phyloP scores from a whole-genome alignment of 1,139 yeast genomes.

The Blastobotrys arbuscula region DNA sequence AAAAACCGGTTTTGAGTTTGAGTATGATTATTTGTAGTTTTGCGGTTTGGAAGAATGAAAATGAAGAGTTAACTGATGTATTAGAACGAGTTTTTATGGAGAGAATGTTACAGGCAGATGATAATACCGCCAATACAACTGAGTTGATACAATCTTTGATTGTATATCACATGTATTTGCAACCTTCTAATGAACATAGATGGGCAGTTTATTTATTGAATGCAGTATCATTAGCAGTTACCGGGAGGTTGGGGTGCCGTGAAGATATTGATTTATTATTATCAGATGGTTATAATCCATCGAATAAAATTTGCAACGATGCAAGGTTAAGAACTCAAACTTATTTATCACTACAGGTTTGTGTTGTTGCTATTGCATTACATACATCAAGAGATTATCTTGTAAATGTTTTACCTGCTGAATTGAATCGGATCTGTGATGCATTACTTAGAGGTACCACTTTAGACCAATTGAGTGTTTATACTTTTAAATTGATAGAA shows the following conservation, averaged over 20 bases:
- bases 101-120: neutral
- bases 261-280: conserved; percentile 3
- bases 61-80: neutral
- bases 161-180: conserved; percentile 10
- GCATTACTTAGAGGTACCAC: conserved; percentile 3
- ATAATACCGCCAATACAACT: neutral
- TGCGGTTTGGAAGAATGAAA: neutral
- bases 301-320: neutral
- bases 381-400: conserved; percentile 6
- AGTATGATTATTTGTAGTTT: conserved; percentile 8
- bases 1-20: conserved; percentile 4
- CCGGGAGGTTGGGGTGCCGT: neutral
- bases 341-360: conserved; percentile 1
- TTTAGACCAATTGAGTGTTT: conserved; percentile 6
- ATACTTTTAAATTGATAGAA: neutral
- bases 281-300: neutral
- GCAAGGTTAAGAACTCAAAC: conserved; percentile 9
- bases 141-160: conserved; percentile 8
- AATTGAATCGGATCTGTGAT: conserved; percentile 2
- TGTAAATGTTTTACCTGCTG: conserved; percentile 4
- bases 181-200: conserved; percentile 5
- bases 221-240: conserved; percentile 5
- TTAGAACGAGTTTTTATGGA: conserved; percentile 5
- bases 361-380: conserved; percentile 9
- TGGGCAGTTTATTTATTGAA: conserved; percentile 1